Base-by-base conservation (phyloP, 2,329 filamentous ascomycete genomes). In the Dactylellina parvicollis region DNA sequence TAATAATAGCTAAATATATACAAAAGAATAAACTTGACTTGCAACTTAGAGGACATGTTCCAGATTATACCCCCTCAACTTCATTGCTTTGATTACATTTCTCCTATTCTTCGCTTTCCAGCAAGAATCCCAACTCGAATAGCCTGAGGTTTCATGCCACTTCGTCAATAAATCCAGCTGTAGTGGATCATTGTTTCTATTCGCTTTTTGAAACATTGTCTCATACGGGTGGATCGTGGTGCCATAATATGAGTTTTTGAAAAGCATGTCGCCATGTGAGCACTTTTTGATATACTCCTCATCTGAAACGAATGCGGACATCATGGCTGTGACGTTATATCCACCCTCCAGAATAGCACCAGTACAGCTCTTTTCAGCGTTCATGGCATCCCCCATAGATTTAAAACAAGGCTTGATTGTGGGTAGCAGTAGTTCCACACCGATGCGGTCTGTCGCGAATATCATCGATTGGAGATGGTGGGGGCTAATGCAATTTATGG, bases 381-480 rank as follows among this genome's bases (percentile, higher is more conserved):
- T 50, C 22, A 73, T 46, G 7, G 69, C 69, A 0, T 18, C 26
- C 38, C 32, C 38, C 22, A 50, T 40, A 10, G 4, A 30, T 5
- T 20, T 26, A 9, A 54, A 44, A 49, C 59, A 73, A 8, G 46
- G 36, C 3, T 14, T 20, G 34, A 66, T 46, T 10, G 56, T 20
- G 3, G 81, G 76, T 28, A 82, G 78, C 0, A 82, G 75, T 20
- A 81, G 50, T 9, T 76, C 75, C 66, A 82, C 81, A 75, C 81
- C 81, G n/a, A 79, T 72, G 12, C 74, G 54, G 77, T 82, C 81
- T 8, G 81, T 82, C 7, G 81, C 80, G 76, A 78, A 79, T 52
- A 82, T 78, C 79, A 80, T 81, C 36, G 80, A 79, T 74, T 82
- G 80, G 1, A 82, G 74, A 70, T 81, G 80, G 42, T 78, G 78